These are phyloP conservation scores for Citrullus amarus DNA, from an alignment of 306 rosid species.

Conservation along the genomic window DNA sequence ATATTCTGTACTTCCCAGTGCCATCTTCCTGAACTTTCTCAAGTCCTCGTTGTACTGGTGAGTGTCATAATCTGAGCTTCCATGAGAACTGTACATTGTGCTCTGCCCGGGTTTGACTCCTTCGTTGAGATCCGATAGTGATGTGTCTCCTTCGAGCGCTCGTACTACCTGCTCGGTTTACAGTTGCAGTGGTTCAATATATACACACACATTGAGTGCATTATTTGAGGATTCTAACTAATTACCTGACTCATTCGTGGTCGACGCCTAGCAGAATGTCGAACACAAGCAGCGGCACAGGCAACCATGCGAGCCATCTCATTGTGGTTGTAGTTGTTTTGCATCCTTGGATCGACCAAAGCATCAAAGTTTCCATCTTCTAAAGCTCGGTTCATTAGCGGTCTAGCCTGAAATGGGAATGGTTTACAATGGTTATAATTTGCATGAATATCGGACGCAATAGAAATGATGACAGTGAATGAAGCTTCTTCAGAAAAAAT, in stretches of 20 bases:
- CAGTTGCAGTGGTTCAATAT: not conserved
- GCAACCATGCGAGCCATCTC: conserved; percentile 85
- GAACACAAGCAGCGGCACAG: conserved; percentile 84
- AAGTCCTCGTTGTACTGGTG: conserved; percentile 78
- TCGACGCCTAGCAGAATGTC: conserved; percentile 89
- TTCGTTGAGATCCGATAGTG: conserved; percentile 77
- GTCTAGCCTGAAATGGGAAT: conserved; percentile 67
- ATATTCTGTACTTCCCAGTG: conserved; percentile 75
- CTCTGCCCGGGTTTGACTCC: conserved; percentile 69
- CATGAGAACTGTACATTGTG: conserved; percentile 39
- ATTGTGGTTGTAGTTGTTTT: conserved; percentile 36
- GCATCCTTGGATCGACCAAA: conserved; percentile 64
- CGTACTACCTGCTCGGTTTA: conserved; percentile 54
- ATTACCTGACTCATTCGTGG: conserved; percentile 92
- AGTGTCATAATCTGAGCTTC: conserved; percentile 84
- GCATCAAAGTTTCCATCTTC: conserved; percentile 60
- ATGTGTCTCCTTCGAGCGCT: conserved; percentile 85
- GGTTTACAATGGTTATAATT: not conserved
- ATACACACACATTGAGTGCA: not conserved
- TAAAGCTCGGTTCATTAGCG: conserved; percentile 44
- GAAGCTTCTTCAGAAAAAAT: not conserved
- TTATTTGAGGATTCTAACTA: not conserved
- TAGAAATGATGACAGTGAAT: not conserved
- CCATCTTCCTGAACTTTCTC: conserved; percentile 79
- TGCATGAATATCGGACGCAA: not conserved